Conservation (phyloP, 176 grass and related monocot species). For the Melocanna baccifera region DNA sequence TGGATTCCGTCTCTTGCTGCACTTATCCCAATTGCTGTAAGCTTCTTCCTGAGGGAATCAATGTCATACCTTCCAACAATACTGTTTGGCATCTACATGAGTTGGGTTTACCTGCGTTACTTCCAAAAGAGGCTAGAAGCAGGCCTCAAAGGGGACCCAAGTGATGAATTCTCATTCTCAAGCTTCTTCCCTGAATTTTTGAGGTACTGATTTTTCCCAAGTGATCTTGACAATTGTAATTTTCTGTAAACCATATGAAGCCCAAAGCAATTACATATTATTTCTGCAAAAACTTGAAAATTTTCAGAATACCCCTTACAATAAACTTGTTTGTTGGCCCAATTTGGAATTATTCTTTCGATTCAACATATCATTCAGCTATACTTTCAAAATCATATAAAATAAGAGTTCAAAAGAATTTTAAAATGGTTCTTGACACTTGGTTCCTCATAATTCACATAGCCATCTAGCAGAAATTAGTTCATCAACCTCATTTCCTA, state of each 20-base stretch:
- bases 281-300: not conserved
- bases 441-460: not conserved
- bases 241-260: not conserved
- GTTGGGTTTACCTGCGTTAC: constrained; percentile 84
- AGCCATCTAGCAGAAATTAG: not conserved
- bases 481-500: not conserved
- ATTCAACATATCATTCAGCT: not conserved
- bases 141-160: constrained; percentile 75
- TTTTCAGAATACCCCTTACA: not conserved
- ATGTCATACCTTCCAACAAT: constrained; percentile 59
- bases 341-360: not conserved
- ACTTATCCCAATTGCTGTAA: constrained; percentile 44
- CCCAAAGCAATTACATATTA: not conserved
- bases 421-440: not conserved
- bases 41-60: constrained; percentile 59
- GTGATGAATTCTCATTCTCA: constrained; percentile 84
- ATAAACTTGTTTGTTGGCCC: not conserved
- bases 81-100: constrained; percentile 78
- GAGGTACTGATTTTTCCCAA: constrained; percentile 39
- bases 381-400: not conserved
- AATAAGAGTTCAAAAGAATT: not conserved
- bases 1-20: constrained; percentile 67
- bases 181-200: constrained; percentile 78
- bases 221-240: not conserved
- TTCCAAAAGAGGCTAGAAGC: constrained; percentile 82